phyloP scores from a whole-genome alignment of 306 rosid genomes.

The Cucurbita argyrosperma region DNA sequence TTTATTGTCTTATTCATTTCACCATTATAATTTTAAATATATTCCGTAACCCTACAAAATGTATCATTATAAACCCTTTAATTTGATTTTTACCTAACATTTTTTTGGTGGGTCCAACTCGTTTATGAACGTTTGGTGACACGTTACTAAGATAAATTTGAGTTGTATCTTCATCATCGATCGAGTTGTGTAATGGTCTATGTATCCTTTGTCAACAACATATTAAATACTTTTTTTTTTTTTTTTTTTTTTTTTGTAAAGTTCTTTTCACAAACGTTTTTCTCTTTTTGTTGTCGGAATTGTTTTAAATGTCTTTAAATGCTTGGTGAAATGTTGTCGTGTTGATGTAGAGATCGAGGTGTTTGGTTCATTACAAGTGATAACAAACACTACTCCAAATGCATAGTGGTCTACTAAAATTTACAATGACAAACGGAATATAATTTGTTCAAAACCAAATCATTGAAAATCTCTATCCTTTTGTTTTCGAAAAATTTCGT shows the following conservation, averaged over 20 bases:
- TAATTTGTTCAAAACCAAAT: background rate
- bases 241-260: background rate
- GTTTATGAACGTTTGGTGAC: background rate
- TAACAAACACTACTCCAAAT: background rate
- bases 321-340: background rate
- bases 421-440: background rate
- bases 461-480: background rate
- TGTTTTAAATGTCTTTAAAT: background rate
- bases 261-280: background rate
- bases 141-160: background rate
- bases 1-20: constrained; percentile 5
- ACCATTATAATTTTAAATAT: background rate
- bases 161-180: background rate
- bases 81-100: no score
- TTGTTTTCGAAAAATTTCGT: background rate
- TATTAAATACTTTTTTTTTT: background rate
- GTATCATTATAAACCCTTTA: background rate
- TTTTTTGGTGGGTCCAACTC: background rate
- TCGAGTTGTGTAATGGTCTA: background rate
- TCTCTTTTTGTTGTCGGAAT: background rate
- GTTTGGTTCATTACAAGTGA: background rate
- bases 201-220: background rate
- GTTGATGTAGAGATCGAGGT: no score
- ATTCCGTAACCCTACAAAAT: background rate
- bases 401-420: background rate